Base-by-base conservation (phyloP, 2,329 filamentous ascomycete genomes). In the Diaporthe ilicicola region DNA sequence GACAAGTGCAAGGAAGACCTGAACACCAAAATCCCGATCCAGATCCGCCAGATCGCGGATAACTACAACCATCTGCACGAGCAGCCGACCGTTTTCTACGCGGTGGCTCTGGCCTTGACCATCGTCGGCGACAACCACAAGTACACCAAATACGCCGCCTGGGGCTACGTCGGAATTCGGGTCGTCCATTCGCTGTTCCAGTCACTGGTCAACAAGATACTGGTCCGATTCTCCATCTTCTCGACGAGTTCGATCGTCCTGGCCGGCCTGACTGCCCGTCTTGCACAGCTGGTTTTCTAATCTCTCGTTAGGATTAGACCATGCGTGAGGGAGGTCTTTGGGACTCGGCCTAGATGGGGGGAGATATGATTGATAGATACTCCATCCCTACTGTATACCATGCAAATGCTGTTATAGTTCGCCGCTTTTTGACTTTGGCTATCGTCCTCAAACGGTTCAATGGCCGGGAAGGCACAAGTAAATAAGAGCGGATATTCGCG, bases 41-140 rank as follows among this genome's bases (percentile, higher is more conserved):
- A 48, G 1, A 22, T 46, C 7, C 56, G 56, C 2, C 56, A 62
- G 19, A 62, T 62, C 7, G 56, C 56, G 17, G 56, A 62, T 5
- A 62, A 62, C 19, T 62, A 37, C 29, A 62, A 48, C 19, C 59
- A 48, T 29, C 19, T 62, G 12, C 59, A 62, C 42, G 59, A 62
- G 42, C 59, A 62, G 42, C 59, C 59, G 13, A 62, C 59, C 12
- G 48, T 42, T 7, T 62, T 62, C 29, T 62, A 34, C 42, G 59
- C 59, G 27, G 59, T 62, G 42, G 42, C 59, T 10, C 8, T 62
- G n/a, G 59, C 59, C 3, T n/a, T 62, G 12, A 62, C 59, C 59
- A 62, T 62, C 42, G 19, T 62, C 1, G 59, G 59, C n/a, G 59
- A 62, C 59, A 62, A 62, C 42, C 59, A 62, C 59, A 48, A 34